Evolutionary conservation across 768 basidiomycete species (phyloP), one percentile per base, ranked within the genome.

Genomic region (Rhizopogon sp.): DNA sequence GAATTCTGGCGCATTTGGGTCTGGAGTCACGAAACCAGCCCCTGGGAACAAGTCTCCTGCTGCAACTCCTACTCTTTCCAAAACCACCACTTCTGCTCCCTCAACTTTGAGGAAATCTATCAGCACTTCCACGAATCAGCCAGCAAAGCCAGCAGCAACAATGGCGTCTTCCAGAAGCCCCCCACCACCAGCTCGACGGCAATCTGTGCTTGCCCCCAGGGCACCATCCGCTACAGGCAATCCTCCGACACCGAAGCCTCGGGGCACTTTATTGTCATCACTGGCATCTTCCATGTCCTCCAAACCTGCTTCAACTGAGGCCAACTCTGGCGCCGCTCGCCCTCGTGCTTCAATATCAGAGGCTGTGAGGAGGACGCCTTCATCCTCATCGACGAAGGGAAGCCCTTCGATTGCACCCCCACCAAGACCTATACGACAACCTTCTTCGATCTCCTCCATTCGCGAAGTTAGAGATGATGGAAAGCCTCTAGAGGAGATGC

Each of bases 321-420:
- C 41, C 40, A 66, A 65, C 59, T 43, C 72, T 17, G 62, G 74
- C 5, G 66, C 74, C 10, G 52, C 76, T 45, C 80, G 83, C 17
- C 84, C 89, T 55, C 83, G 87, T 59, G 82, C 87, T 22, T 77
- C 82, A 14, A 76, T 90, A 40, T 82, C 88, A 14, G 88, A 88
- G 25, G 80, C 79, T 28, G 77, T 80, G 37, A 85, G 76, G 70
- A 81, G 80, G 61, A 66, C 80, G 6, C 70, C 71, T 37, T 60
- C 73, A 25, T 68, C 71, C 25, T 71, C 79, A 22, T 49, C 47
- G 9, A 37, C 22, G 47, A 73, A 76, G 35, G 72, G 73, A 54
- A 81, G 71, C 62, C 56, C 79, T 39, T 62, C 72, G 11, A 62
- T 59, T 16, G 47, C 52, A 20, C 44, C 57, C 17, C 64, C 73